phyloP scores from a whole-genome alignment of 352 stramenopile genomes.

The Globisporangium ultimum region DNA sequence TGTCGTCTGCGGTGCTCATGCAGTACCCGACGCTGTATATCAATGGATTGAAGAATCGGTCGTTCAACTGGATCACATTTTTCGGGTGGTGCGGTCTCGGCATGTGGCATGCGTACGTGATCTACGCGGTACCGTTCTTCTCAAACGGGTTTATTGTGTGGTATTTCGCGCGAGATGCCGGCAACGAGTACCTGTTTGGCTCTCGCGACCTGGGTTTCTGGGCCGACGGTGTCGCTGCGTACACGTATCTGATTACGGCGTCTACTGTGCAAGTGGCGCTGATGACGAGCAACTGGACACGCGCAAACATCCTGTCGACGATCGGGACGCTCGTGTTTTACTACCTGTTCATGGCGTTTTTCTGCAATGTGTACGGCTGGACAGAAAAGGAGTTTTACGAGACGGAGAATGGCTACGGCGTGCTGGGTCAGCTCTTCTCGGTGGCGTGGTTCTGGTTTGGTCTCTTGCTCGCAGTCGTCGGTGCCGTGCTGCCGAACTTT shows the following conservation, averaged over 20 bases:
- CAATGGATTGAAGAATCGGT: constrained; percentile 85
- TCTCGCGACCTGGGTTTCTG: constrained; percentile 74
- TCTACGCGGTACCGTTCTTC: constrained; percentile 83
- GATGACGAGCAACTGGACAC: constrained; percentile 90
- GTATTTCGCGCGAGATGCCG: constrained; percentile 64
- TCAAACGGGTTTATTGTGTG: constrained; percentile 79
- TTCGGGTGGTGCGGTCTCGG: constrained; percentile 83
- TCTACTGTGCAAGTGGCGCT: constrained; percentile 83
- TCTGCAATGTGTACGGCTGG: constrained; percentile 73
- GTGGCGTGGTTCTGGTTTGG: constrained; percentile 87
- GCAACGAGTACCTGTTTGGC: constrained; percentile 53
- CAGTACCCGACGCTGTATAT: constrained; percentile 88
- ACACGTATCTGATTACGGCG: constrained; percentile 84
- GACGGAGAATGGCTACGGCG: constrained; percentile 64
- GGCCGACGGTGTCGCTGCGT: constrained; percentile 76
- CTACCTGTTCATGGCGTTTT: constrained; percentile 84
- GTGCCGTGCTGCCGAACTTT: constrained; percentile 78
- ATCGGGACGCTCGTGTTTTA: constrained; percentile 85
- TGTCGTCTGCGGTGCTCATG: constrained; percentile 85
- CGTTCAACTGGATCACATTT: constrained; percentile 89
- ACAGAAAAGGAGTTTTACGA: constrained; percentile 80
- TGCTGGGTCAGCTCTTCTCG: constrained; percentile 53
- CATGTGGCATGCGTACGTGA: constrained; percentile 86
- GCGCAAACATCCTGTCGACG: constrained; percentile 64
- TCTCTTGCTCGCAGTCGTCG: constrained; percentile 53